Conservation (phyloP, 768 basidiomycete species). For the Amanita fuliginea region DNA sequence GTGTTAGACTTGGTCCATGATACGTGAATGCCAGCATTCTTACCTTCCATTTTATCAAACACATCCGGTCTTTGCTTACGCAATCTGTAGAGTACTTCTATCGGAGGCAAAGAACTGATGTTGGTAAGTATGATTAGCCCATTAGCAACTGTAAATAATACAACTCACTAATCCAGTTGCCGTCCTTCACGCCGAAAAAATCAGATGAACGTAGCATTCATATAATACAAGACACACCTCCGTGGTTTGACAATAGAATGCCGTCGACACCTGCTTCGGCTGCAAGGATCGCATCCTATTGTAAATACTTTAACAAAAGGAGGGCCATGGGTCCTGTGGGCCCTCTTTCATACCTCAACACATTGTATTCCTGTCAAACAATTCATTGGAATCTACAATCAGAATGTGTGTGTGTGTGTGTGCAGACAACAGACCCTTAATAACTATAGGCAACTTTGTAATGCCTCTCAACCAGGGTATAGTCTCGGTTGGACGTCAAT, state of each 20-base stretch:
- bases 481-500: conserved; percentile 28
- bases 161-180: conserved; percentile 67
- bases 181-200: conserved; percentile 33
- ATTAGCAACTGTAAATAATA: not conserved
- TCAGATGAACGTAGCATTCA: not conserved
- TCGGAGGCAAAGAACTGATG: conserved; percentile 58
- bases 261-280: conserved; percentile 78
- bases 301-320: conserved; percentile 6
- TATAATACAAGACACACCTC: conserved; percentile 39
- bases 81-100: conserved; percentile 70
- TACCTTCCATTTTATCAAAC: conserved; percentile 61
- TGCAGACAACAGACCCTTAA: conserved; percentile 44
- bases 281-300: conserved; percentile 77
- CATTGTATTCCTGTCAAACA: conserved; percentile 51
- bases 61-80: conserved; percentile 66
- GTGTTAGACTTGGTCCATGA: conserved; percentile 4
- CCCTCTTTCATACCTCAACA: conserved; percentile 38
- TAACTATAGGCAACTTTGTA: conserved; percentile 58
- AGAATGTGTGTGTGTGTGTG: no score
- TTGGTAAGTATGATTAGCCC: not conserved
- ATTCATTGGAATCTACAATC: not conserved
- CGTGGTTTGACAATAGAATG: conserved; percentile 86
- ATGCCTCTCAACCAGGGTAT: conserved; percentile 68
- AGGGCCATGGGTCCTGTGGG: not conserved
- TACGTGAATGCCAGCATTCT: conserved; percentile 3